Base-by-base conservation (phyloP, 495 filamentous ascomycete species). In the Penicillium turbatum region DNA sequence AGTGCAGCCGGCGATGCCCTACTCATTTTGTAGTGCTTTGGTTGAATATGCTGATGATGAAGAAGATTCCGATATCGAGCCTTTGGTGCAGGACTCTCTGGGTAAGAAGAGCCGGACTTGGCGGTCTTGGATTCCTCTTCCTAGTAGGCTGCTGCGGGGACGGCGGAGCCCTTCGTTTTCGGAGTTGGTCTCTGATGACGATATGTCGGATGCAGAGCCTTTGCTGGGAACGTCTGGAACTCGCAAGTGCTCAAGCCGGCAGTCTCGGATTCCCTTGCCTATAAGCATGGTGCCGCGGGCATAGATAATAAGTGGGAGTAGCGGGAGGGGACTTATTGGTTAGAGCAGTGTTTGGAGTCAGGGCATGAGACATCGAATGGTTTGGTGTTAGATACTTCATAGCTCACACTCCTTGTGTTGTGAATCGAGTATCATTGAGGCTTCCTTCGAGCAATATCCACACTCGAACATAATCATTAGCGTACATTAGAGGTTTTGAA, bases 281-380 rank as follows among this genome's bases (percentile, higher is more conserved):
- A 27, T 31, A 1, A 36, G n/a, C 19, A 19, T 10, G 13, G 2
- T 26, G 13, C 9, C 8, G 8, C 19, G n/a, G 13, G 13, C 15
- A 26, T 36, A 37, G 30, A 29, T 48, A 15, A 15, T n/a, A n/a
- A n/a, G n/a, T n/a, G n/a, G n/a, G n/a, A n/a, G n/a, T n/a, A n/a
- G n/a, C n/a, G n/a, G n/a, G n/a, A n/a, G 60, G 5, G 17, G 32
- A 64, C 55, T 15, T 64, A 24, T 24, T 4, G 21, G 2, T 24
- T 24, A 24, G 21, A 24, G 4, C 21, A 24, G 2, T 24, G 21
- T 24, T 24, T 24, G 21, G 21, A 24, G 21, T 24, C 21, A 24
- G n/a, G n/a, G 13, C 7, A 29, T 15, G 16, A 34, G 13, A 6
- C 16, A 11, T 48, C 15, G 6, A 12, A 36, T 65, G 53, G 61